These are phyloP conservation scores for Pterocarpus macrocarpus DNA, from an alignment of 306 rosid species.

Conservation along the genomic window DNA sequence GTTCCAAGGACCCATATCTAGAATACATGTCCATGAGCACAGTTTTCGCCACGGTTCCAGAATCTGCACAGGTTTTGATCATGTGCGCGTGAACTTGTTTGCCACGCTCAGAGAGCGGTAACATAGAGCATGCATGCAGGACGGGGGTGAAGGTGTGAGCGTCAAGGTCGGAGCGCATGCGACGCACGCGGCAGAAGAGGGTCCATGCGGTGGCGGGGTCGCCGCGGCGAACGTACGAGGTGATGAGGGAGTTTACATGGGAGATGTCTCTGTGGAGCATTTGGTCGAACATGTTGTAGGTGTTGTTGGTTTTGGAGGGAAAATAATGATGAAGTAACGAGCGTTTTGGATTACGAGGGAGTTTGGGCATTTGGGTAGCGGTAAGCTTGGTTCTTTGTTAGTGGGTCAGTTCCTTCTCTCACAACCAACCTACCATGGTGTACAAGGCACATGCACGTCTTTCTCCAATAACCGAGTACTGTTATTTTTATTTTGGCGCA, in stretches of 20 bases:
- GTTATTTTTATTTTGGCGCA: neutral
- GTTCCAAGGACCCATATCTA: constrained; percentile 48
- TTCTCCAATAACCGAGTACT: neutral
- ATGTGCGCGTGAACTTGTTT: constrained; percentile 61
- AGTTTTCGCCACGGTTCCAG: constrained; percentile 62
- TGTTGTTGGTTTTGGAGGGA: constrained; percentile 15
- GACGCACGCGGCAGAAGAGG: constrained; percentile 54
- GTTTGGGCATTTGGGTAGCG: neutral
- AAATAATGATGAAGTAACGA: neutral
- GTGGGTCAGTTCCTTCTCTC: neutral
- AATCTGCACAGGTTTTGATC: constrained; percentile 56
- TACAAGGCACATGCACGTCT: neutral
- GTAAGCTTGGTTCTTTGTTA: neutral
- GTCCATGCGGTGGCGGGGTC: constrained; percentile 52
- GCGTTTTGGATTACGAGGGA: neutral
- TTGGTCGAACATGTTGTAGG: constrained; percentile 55
- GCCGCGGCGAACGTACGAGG: constrained; percentile 49
- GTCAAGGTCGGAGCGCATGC: constrained; percentile 48
- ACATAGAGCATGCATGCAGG: constrained; percentile 57
- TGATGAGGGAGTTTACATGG: constrained; percentile 54
- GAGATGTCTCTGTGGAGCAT: constrained; percentile 49
- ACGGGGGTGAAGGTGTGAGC: constrained; percentile 61
- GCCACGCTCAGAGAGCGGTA: constrained; percentile 46
- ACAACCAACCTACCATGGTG: neutral
- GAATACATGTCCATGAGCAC: constrained; percentile 70